A percentile compares a stretch with the other conserved stretches of the same genome.
phyloP scores from a whole-genome alignment of 805 yeast genomes.

The Ogataea saltuana region DNA sequence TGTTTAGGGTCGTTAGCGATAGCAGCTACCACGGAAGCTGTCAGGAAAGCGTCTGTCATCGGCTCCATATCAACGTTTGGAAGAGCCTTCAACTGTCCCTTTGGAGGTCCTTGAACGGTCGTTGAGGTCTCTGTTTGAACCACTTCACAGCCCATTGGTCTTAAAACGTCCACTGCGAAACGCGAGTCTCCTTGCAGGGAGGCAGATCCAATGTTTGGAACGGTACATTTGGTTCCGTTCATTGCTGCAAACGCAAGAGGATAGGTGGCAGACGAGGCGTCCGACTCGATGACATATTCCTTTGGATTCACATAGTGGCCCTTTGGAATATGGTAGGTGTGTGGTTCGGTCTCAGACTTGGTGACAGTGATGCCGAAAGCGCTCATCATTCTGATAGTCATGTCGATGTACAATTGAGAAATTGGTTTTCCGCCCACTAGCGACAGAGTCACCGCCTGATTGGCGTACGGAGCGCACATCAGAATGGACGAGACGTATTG shows the following conservation, averaged over 20 bases:
- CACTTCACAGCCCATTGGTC: conserved; percentile 94
- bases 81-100: conserved; percentile 67
- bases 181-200: conserved; percentile 97
- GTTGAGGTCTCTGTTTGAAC: conserved; percentile 82
- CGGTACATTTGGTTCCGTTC: conserved; percentile 88
- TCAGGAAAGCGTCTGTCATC: conserved; percentile 97
- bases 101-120: conserved; percentile 86
- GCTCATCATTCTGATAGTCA: conserved; percentile 96
- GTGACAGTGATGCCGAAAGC: conserved; percentile 81
- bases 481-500: conserved; percentile 95
- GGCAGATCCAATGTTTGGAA: conserved; percentile 89
- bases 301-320: conserved; percentile 79
- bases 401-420: conserved; percentile 91
- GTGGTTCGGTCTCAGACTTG: conserved; percentile 65
- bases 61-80: conserved; percentile 95
- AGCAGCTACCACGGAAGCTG: conserved; percentile 98
- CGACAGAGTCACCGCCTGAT: conserved; percentile 80
- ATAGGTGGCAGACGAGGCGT: conserved; percentile 96
- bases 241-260: conserved; percentile 97
- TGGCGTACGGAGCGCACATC: conserved; percentile 97
- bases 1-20: conserved; percentile 55
- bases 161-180: conserved; percentile 89
- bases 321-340: conserved; percentile 88
- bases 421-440: conserved; percentile 97
- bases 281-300: conserved; percentile 90